A percentile compares a stretch with the other conserved stretches of the same genome.
Conservation (phyloP, 139 green algal species). For the Coelastrella sp. region DNA sequence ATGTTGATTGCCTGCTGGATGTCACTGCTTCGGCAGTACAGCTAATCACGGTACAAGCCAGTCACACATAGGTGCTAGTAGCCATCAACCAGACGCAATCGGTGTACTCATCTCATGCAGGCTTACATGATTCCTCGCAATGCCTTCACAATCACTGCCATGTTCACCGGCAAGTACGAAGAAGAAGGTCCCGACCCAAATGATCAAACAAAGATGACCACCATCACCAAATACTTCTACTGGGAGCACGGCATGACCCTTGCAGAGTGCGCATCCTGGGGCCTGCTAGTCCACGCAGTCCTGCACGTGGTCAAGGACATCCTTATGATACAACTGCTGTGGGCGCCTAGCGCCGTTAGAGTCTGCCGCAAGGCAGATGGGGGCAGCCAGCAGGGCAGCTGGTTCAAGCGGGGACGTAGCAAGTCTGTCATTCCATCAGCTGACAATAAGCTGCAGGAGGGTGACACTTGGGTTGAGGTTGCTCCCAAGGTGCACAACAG, state of each 20-base stretch:
- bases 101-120: not conserved
- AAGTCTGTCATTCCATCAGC: too few species aligned
- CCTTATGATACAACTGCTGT: not conserved
- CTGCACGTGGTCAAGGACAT: slow-evolving; percentile 19
- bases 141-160: not conserved
- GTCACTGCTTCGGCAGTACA: not conserved
- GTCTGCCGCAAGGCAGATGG: not conserved
- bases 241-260: not conserved
- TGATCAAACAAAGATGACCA: not conserved
- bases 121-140: slow-evolving; percentile 12
- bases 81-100: not conserved
- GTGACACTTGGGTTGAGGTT: not conserved
- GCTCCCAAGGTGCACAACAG: not conserved
- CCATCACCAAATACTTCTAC: not conserved
- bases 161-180: not conserved
- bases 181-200: not conserved
- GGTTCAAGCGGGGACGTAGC: too few species aligned
- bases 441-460: not conserved
- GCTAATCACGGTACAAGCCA: too few species aligned
- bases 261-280: slow-evolving; percentile 3
- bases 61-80: not conserved
- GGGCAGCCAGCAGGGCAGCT: not conserved
- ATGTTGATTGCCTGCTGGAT: not conserved
- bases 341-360: not conserved
- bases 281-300: not conserved